Evolutionary conservation across 352 stramenopile genomes (phyloP).

Genomic region (Thalassiosira exigua): DNA sequence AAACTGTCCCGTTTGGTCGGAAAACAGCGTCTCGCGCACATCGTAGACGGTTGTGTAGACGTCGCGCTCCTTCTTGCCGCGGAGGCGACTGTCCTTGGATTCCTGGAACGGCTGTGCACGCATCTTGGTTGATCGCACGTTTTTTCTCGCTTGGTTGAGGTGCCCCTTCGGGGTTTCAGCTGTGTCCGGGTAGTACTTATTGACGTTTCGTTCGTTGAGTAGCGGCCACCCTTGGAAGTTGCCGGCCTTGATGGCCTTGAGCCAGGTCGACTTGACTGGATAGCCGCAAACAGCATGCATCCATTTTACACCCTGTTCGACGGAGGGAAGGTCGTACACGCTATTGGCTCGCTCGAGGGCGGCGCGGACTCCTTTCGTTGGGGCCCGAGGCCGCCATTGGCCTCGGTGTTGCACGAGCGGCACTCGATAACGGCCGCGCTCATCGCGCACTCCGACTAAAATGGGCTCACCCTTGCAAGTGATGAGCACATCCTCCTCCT

Average conservation of each 20-base stretch:
- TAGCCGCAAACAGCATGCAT: constrained; percentile 8
- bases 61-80: constrained; percentile 6
- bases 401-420: constrained; percentile 25
- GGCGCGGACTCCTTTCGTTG: neutral
- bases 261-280: constrained; percentile 44
- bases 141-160: constrained; percentile 46
- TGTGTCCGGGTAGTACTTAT: constrained; percentile 33
- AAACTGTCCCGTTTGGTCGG: constrained; percentile 61
- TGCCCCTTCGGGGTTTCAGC: constrained; percentile 52
- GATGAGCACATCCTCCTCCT: constrained; percentile 32
- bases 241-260: constrained; percentile 27
- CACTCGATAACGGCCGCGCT: constrained; percentile 26
- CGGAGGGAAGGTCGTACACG: constrained; percentile 32
- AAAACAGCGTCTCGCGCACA: constrained; percentile 29
- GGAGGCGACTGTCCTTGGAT: neutral
- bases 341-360: constrained; percentile 15
- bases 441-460: constrained; percentile 24
- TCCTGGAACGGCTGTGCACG: neutral
- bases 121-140: constrained; percentile 39
- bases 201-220: constrained; percentile 20
- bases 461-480: constrained; percentile 42
- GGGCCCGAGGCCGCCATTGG: constrained; percentile 19
- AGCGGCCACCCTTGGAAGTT: constrained; percentile 29
- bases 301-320: neutral
- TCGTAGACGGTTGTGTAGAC: constrained; percentile 13